Conservation (phyloP, 2,329 filamentous ascomycete genomes). For the Rhytidhysteron rufulum region DNA sequence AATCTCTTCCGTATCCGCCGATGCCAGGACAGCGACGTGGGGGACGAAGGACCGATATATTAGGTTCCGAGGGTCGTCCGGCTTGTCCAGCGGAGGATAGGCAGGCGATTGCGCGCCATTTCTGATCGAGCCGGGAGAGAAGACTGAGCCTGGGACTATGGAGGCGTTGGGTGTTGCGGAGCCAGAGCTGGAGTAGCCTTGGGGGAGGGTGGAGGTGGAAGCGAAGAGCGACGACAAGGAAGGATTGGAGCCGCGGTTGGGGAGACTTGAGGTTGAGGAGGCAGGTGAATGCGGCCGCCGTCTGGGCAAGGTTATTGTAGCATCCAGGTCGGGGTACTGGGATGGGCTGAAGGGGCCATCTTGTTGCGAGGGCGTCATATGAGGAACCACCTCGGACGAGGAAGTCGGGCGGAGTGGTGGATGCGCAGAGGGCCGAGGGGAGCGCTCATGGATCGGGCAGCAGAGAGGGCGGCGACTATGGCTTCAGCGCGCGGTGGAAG, state of each 20-base stretch:
- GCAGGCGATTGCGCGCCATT: slow-evolving; percentile 38
- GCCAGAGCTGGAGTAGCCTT: slow-evolving; percentile 38
- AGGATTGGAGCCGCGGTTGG: slow-evolving; percentile 51
- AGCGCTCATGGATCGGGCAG: slow-evolving; percentile 9
- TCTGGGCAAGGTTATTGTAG: slow-evolving; percentile 59
- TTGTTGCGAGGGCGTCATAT: slow-evolving; percentile 41
- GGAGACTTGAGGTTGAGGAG: slow-evolving; percentile 56
- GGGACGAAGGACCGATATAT: slow-evolving; percentile 85
- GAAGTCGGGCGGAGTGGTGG: slow-evolving; percentile 28
- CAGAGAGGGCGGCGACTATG: background rate
- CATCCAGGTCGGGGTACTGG: slow-evolving; percentile 54
- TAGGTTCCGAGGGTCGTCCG: slow-evolving; percentile 58
- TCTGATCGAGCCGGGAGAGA: slow-evolving; percentile 39
- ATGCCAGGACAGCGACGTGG: slow-evolving; percentile 82
- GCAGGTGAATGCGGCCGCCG: slow-evolving; percentile 55
- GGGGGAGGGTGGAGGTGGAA: slow-evolving; percentile 45
- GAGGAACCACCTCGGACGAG: slow-evolving; percentile 30
- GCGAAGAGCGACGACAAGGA: slow-evolving; percentile 52
- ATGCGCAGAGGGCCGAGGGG: slow-evolving; percentile 24
- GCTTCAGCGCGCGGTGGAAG: too few relatives aligned
- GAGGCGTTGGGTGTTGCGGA: slow-evolving; percentile 40
- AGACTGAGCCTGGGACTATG: slow-evolving; percentile 36
- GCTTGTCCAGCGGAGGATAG: slow-evolving; percentile 37
- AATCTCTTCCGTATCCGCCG: slow-evolving; percentile 77
- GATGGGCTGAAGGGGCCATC: slow-evolving; percentile 29